Evolutionary conservation across 2,329 filamentous ascomycete species (phyloP).

Genomic region (Peltaster fructicola): DNA sequence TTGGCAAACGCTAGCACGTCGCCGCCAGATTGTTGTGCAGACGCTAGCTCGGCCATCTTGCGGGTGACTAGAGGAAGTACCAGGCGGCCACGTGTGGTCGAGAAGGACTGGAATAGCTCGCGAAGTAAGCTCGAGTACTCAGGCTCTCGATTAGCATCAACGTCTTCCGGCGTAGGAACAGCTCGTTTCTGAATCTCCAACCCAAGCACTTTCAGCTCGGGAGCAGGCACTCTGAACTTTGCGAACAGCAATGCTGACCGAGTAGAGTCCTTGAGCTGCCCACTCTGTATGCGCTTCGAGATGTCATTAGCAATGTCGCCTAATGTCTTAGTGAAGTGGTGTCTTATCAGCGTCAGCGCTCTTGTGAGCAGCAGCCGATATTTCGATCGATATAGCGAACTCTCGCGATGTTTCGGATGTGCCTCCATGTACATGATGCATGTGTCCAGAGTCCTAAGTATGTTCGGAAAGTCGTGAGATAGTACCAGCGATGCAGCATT

Average conservation of each 20-base stretch:
- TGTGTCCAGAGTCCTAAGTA: conserved; percentile 70
- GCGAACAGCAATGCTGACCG: conserved; percentile 55
- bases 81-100: conserved; percentile 38
- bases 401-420: conserved; percentile 72
- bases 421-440: conserved; percentile 85
- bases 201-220: conserved; percentile 47
- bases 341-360: conserved; percentile 47
- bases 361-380: conserved; percentile 67
- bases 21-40: conserved; percentile 41
- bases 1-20: conserved; percentile 49
- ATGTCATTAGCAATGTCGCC: conserved; percentile 46
- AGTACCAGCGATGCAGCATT: conserved; percentile 75
- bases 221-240: conserved; percentile 50
- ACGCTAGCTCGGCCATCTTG: conserved; percentile 38
- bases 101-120: conserved; percentile 46
- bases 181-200: conserved; percentile 51
- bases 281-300: conserved; percentile 44
- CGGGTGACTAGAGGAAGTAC: conserved; percentile 45
- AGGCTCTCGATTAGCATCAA: conserved; percentile 37
- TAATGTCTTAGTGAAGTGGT: conserved; percentile 45
- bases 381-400: conserved; percentile 69
- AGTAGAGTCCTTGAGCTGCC: conserved; percentile 53
- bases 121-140: conserved; percentile 50
- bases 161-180: conserved; percentile 28
- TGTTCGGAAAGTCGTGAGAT: conserved; percentile 68